Conservation (phyloP, 176 grass and related monocot genomes). For the Raddia guianensis region DNA sequence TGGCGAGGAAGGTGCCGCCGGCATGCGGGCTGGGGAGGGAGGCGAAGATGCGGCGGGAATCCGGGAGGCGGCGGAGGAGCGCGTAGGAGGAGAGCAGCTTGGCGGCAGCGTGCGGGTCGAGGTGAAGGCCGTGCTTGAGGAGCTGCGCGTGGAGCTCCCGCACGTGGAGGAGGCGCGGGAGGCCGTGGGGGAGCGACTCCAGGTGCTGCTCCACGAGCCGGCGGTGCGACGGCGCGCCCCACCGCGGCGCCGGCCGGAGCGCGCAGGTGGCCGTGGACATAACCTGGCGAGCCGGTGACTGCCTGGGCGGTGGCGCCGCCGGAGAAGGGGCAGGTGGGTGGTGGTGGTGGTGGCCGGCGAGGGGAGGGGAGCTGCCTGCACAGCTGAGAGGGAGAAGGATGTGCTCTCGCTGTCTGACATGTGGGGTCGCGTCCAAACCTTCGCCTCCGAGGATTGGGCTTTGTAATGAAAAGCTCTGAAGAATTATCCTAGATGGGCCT, state of each 20-base stretch:
- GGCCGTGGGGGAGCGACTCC: constrained; percentile 56
- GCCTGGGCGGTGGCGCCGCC: neutral
- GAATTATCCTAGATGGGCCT: too few species aligned
- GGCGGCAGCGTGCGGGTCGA: constrained; percentile 49
- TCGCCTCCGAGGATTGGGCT: neutral
- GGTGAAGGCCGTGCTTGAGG: constrained; percentile 53
- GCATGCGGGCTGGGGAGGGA: constrained; percentile 29
- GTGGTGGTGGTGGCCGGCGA: constrained; percentile 17
- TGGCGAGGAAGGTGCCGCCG: constrained; percentile 52
- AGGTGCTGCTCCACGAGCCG: constrained; percentile 60
- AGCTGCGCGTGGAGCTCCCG: constrained; percentile 73
- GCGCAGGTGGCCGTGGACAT: constrained; percentile 34
- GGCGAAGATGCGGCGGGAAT: constrained; percentile 51
- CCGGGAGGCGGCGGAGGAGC: constrained; percentile 49
- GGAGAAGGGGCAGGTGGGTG: neutral
- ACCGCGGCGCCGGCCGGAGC: constrained; percentile 43
- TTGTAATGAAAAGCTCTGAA: too few species aligned
- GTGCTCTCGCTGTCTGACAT: constrained; percentile 33
- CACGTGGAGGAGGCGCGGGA: constrained; percentile 44
- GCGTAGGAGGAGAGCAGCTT: constrained; percentile 70
- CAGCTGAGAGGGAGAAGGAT: neutral
- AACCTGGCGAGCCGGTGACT: neutral
- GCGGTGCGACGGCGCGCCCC: constrained; percentile 61
- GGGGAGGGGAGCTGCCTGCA: neutral
- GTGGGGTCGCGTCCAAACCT: neutral